Evolutionary conservation across 495 filamentous ascomycete species (phyloP), one percentile per base, ranked within the genome.

Genomic region (Bombardia bombarda): DNA sequence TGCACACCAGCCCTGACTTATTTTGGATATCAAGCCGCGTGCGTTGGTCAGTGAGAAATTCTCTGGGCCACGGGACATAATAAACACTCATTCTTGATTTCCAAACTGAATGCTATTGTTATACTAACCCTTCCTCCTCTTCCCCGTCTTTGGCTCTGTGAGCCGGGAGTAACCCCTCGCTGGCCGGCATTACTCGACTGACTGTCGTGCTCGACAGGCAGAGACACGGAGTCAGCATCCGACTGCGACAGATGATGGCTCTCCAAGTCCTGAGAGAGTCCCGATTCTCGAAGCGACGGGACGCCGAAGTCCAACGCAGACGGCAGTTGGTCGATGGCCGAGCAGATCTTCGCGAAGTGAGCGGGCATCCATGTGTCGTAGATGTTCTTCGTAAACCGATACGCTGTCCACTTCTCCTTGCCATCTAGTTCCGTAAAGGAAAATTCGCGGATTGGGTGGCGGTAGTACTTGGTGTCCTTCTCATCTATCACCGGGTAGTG

Each of bases 311-410:
- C 64, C 63, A 75, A 33, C 38, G 45, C 21, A 1, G 49, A 42
- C 38, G 62, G 63, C 42, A 72, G 48, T 13, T 63, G 38, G 51
- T 67, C 52, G 34, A 73, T 62, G 47, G 55, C 66, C 10, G 63
- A 68, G 46, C 62, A 61, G 47, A 70, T 58, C 22, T 50, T 61
- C 35, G 68, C 46, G 23, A 66, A 57, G 34, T 70, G 62, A 21
- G 40, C 46, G 10, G 60, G 68, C 67, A 62, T 60, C 53, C 56
- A 68, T 22, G 40, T 48, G 40, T 71, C 55, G 53, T 67, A 72
- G 28, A 72, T 33, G 26, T 28, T 28, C 26, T 28, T 28, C 1
- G 26, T 28, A 7, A 28, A 28, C 13, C 26, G 26, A 7, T 52
- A 52, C 7, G 49, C 42, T n/a, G 49, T 45, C 46, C 53, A 52